A percentile compares a stretch with the other conserved stretches of the same genome.
Evolutionary conservation across 202 grass and related monocot species (phyloP).

Genomic region (Musa balbisiana): DNA sequence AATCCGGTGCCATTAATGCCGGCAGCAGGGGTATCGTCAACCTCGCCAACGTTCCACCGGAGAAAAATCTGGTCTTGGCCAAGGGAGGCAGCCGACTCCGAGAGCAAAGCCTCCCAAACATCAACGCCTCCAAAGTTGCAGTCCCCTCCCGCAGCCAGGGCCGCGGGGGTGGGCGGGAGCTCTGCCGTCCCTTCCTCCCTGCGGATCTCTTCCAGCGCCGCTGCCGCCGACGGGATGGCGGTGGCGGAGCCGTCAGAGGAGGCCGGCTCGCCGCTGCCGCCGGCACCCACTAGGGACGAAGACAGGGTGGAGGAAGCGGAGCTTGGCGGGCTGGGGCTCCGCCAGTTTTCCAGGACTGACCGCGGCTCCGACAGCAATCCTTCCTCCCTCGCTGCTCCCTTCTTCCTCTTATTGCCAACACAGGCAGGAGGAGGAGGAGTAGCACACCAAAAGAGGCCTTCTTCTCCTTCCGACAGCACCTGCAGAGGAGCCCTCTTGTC

Average conservation of each 20-base stretch:
- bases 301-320: constrained; percentile 53
- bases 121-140: constrained; percentile 30
- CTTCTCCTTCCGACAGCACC: constrained; percentile 24
- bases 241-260: constrained; percentile 41
- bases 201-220: not conserved
- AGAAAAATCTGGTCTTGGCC: constrained; percentile 55
- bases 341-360: constrained; percentile 67
- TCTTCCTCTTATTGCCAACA: constrained; percentile 23
- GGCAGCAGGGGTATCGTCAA: constrained; percentile 30
- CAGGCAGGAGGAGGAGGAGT: not conserved
- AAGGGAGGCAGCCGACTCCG: constrained; percentile 28
- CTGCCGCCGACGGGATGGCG: constrained; percentile 16
- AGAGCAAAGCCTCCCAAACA: constrained; percentile 26
- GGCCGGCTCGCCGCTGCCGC: constrained; percentile 54
- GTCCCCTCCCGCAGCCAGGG: constrained; percentile 26
- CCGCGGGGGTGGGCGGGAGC: constrained; percentile 31
- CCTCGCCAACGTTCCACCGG: constrained; percentile 48
- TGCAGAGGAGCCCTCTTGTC: not conserved
- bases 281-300: constrained; percentile 43
- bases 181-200: constrained; percentile 65
- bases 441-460: constrained; percentile 9
- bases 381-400: constrained; percentile 10
- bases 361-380: constrained; percentile 48
- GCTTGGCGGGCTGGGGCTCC: constrained; percentile 61
- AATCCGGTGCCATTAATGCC: constrained; percentile 16